Base-by-base conservation (phyloP, 805 yeast species). In the Monosporozyma unispora region DNA sequence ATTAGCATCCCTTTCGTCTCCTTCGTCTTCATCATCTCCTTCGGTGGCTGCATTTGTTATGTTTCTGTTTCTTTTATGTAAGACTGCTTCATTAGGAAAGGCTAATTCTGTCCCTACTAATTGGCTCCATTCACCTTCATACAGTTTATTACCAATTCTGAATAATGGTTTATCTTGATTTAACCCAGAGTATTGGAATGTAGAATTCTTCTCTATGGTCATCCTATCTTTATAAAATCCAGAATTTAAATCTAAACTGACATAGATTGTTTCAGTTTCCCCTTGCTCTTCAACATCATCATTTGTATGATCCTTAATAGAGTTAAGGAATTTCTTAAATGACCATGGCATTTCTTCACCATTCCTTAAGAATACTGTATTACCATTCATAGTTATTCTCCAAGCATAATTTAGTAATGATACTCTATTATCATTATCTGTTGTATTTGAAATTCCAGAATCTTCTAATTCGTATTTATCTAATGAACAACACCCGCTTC, bases 281-380 rank as follows among this genome's bases (percentile, higher is more conserved):
- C 70, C 73, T 47, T 71, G 74, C 3, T 54, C 61, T 8, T 23
- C 44, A 6, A 10, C 21, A 14, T 5, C 10, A 19, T 19, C 33
- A 21, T 18, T 21, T 10, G n/a, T 25, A 10, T 33, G 27, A 22
- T 45, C 79, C 80, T 31, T 31, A 31, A n/a, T 31, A 12, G 35
- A 31, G 18, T 19, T 35, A 4, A 35, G 16, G 14, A 35, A 35
- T 48, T 70, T 73, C 59, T 77, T 79, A 70, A 89, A 91, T 57
- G 82, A 80, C 97, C 97, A 90, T 61, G 87, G 82, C 95, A 88
- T 87, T 64, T 89, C 96, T 59, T 90, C 93, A 7, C 98, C 98
- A 6, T 74, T 67, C 6, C 77, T 64, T 52, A 91, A 70, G 58
- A 83, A 89, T 42, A 76, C 80, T 7, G 87, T 79, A 54, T 79